Evolutionary conservation across 345 rosid genomes (phyloP).

Genomic region (Mercurialis annua): DNA sequence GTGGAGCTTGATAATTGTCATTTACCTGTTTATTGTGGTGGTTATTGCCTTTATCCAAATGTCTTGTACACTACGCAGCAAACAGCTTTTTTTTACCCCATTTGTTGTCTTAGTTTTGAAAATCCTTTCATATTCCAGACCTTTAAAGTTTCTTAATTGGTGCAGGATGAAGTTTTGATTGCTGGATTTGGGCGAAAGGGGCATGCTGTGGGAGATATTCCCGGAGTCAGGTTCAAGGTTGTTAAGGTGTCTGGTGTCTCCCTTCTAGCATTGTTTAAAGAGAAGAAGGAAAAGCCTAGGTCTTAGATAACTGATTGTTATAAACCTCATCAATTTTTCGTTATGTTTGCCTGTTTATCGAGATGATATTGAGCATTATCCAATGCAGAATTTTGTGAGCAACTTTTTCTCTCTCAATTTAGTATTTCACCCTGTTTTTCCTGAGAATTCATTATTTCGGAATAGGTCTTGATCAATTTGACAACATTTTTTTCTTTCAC

Average conservation of each 20-base stretch:
- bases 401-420: not conserved
- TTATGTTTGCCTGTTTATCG: not conserved
- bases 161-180: conserved; percentile 70
- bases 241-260: conserved; percentile 86
- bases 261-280: conserved; percentile 71
- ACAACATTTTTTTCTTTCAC: not conserved
- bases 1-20: too few relatives aligned
- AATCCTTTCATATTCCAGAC: too few relatives aligned
- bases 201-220: conserved; percentile 86
- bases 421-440: not conserved
- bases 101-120: too few relatives aligned
- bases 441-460: not conserved
- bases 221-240: conserved; percentile 84
- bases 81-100: too few relatives aligned
- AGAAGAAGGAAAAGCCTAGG: conserved; percentile 86
- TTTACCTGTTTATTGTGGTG: too few relatives aligned
- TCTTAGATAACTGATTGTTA: conserved; percentile 29
- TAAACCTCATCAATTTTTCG: not conserved
- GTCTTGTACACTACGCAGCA: too few relatives aligned
- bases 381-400: not conserved
- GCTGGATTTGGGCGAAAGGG: conserved; percentile 86
- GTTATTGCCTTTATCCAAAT: too few relatives aligned
- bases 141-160: not conserved
- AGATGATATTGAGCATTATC: conserved; percentile 2
- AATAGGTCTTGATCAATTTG: not conserved